Conservation (phyloP, 495 filamentous ascomycete genomes). For the Chlorociboria aeruginascens region DNA sequence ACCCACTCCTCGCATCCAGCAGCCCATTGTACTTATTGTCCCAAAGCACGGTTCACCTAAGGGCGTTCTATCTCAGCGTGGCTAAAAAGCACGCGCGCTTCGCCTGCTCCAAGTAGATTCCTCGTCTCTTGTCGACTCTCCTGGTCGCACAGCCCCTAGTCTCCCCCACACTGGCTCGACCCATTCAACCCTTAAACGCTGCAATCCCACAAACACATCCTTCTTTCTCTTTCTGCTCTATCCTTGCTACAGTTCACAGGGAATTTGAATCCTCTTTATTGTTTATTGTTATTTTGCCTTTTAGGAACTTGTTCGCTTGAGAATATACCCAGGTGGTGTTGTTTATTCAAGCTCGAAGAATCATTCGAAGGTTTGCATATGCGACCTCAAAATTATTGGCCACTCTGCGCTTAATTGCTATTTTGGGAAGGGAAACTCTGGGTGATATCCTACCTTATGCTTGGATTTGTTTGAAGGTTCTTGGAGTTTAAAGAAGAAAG, state of each 20-base stretch:
- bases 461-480: slow-evolving; percentile 1
- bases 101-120: slow-evolving; percentile 3
- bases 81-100: slow-evolving; percentile 7
- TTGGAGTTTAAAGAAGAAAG: slow-evolving; percentile 11
- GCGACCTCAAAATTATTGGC: slow-evolving; percentile 6
- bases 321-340: slow-evolving; percentile 16
- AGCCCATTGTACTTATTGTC: no score
- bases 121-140: slow-evolving; percentile 16
- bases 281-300: slow-evolving; percentile 6
- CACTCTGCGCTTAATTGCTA: slow-evolving; percentile 6
- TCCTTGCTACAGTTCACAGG: background rate
- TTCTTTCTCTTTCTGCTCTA: background rate
- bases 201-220: background rate
- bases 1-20: no score
- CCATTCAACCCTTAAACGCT: slow-evolving; percentile 6
- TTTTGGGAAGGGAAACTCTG: background rate
- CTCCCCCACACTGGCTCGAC: slow-evolving; percentile 9
- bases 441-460: slow-evolving; percentile 5
- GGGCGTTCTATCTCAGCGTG: background rate
- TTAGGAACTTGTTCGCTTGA: slow-evolving; percentile 6
- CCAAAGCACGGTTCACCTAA: no score
- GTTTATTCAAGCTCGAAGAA: slow-evolving; percentile 3
- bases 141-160: slow-evolving; percentile 11
- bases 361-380: slow-evolving; percentile 4
- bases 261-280: slow-evolving; percentile 1